Conservation (phyloP, 2,329 filamentous ascomycete genomes). For the Penicillium sp. region DNA sequence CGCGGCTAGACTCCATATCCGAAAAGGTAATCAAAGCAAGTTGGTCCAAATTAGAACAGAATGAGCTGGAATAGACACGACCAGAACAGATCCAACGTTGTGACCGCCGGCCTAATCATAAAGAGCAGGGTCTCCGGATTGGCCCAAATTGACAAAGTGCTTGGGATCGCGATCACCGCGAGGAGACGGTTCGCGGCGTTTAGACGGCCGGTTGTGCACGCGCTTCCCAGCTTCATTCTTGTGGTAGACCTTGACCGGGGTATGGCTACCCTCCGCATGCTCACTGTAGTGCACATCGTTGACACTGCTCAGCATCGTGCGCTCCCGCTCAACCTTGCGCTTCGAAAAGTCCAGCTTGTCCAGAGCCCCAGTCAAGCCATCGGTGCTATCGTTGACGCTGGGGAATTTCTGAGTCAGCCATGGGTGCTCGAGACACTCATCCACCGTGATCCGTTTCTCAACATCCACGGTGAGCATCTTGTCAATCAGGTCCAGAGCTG, state of each 20-base stretch:
- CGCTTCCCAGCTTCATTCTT: constrained; percentile 63
- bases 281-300: constrained; percentile 70
- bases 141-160: constrained; percentile 83
- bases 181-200: constrained; percentile 62
- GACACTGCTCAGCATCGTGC: constrained; percentile 79
- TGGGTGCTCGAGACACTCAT: constrained; percentile 86
- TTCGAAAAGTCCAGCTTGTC: constrained; percentile 79
- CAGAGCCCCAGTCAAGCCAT: constrained; percentile 86
- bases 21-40: neutral
- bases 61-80: neutral
- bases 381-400: constrained; percentile 79
- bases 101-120: constrained; percentile 58
- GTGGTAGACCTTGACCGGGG: constrained; percentile 70
- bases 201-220: constrained; percentile 44
- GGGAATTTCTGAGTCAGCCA: constrained; percentile 71
- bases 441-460: constrained; percentile 79
- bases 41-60: neutral
- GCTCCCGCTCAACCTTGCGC: constrained; percentile 76
- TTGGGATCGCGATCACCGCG: constrained; percentile 65
- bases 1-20: neutral
- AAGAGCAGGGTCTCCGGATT: constrained; percentile 78
- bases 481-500: constrained; percentile 90
- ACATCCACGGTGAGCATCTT: constrained; percentile 90
- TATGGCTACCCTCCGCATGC: constrained; percentile 58
- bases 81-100: constrained; percentile 1